phyloP scores from a whole-genome alignment of 148 eudicot genomes.

The Chenopodium berlandieri region DNA sequence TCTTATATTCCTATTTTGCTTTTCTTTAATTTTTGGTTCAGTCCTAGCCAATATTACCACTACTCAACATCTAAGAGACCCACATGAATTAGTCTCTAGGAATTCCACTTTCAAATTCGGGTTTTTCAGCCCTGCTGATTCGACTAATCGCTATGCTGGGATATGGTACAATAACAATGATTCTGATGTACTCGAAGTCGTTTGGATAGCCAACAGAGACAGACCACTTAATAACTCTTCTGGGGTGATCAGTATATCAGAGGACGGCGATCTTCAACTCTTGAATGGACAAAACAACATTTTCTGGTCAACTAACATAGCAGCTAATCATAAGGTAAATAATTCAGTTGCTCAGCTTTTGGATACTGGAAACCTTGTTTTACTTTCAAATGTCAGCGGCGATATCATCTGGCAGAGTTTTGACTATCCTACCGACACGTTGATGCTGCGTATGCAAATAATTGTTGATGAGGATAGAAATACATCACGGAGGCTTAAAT shows the following conservation, averaged over 20 bases:
- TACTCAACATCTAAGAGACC: constrained; percentile 16
- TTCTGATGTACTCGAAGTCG: constrained; percentile 15
- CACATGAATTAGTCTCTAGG: constrained; percentile 26
- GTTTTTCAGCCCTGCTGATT: constrained; percentile 40
- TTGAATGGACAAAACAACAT: constrained; percentile 17
- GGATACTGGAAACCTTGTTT: constrained; percentile 40
- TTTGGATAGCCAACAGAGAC: constrained; percentile 56
- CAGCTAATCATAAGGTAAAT: background rate
- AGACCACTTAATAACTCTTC: constrained; percentile 34
- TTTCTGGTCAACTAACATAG: constrained; percentile 38
- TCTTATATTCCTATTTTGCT: constrained; percentile 7
- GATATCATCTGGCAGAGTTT: constrained; percentile 36
- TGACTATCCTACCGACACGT: constrained; percentile 26
- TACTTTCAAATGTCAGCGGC: constrained; percentile 24
- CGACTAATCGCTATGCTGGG: constrained; percentile 36
- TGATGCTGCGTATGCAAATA: constrained; percentile 22
- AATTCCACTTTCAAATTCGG: constrained; percentile 30
- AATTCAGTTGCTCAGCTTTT: constrained; percentile 32
- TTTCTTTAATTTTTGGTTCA: constrained; percentile 2
- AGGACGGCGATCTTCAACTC: constrained; percentile 38
- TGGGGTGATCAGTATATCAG: constrained; percentile 23
- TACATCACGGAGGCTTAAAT: background rate
- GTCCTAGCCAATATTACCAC: constrained; percentile 7
- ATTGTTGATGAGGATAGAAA: background rate
- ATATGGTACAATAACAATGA: constrained; percentile 30